phyloP scores from a whole-genome alignment of 73 alveolate species.

The Tetrahymena malaccensis region DNA sequence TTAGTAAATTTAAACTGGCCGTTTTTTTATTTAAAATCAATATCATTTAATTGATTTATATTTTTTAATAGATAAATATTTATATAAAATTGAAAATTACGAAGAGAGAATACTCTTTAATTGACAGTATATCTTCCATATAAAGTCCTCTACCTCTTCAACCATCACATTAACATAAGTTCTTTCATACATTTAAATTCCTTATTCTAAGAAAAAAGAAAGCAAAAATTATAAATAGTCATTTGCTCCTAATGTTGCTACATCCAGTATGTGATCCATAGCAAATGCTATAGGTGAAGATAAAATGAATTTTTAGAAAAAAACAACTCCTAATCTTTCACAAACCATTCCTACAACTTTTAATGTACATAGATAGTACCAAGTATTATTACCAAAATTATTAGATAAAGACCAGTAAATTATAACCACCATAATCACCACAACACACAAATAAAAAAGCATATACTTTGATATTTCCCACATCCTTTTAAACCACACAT shows the following conservation, averaged over 20 bases:
- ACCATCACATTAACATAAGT: neutral
- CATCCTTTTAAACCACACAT: neutral
- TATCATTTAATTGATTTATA: too few relatives aligned
- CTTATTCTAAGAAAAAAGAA: neutral
- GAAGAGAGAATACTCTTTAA: neutral
- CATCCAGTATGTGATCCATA: neutral
- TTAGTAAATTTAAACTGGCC: too few relatives aligned
- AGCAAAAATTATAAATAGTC: neutral
- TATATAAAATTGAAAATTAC: too few relatives aligned
- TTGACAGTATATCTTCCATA: neutral
- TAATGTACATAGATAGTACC: neutral
- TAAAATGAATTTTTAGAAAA: neutral
- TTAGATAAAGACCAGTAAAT: neutral
- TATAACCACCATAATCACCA: neutral
- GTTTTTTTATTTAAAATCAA: too few relatives aligned
- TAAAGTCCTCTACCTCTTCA: neutral
- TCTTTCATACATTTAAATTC: neutral
- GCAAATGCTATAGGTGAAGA: neutral
- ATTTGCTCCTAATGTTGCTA: neutral
- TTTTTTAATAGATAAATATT: too few relatives aligned
- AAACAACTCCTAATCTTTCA: neutral
- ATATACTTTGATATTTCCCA: neutral
- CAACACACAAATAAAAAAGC: neutral
- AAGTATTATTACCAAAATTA: neutral
- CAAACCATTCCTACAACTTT: neutral